phyloP scores from a whole-genome alignment of 2,329 filamentous ascomycete genomes.

The Parastagonospora nodorum region DNA sequence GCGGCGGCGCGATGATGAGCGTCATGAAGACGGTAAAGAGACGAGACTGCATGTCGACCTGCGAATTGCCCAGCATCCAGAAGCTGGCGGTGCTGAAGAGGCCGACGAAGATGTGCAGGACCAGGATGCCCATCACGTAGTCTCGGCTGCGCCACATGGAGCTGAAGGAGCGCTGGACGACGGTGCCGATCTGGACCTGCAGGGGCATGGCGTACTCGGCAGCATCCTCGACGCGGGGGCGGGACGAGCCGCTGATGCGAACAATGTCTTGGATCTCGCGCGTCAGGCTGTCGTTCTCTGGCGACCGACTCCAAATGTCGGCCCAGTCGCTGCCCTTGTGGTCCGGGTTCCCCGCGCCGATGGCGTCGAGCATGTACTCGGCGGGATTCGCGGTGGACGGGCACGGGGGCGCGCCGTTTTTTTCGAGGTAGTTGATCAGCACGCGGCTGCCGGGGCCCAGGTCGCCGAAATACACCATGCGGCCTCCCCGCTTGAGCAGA shows the following conservation, averaged over 20 bases:
- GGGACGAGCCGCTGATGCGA: neutral
- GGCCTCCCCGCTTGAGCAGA: conserved; percentile 72
- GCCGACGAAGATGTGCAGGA: conserved; percentile 26
- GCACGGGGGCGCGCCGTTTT: conserved; percentile 67
- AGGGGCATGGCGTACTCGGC: neutral
- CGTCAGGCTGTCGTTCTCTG: conserved; percentile 11
- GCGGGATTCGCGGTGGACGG: conserved; percentile 72
- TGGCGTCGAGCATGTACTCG: conserved; percentile 72
- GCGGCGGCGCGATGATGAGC: conserved; percentile 48
- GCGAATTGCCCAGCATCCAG: conserved; percentile 29
- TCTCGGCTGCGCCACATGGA: conserved; percentile 5
- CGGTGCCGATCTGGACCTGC: neutral
- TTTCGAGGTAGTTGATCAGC: conserved; percentile 74
- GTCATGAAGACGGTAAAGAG: conserved; percentile 58
- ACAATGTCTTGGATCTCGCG: neutral
- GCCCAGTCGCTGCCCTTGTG: neutral
- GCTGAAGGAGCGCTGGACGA: conserved; percentile 1
- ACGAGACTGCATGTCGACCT: conserved; percentile 48
- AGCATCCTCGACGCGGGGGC: neutral
- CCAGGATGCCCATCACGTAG: conserved; percentile 34
- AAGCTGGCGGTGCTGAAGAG: conserved; percentile 37
- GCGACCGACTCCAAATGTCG: neutral
- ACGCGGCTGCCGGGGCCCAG: conserved; percentile 70
- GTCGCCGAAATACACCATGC: conserved; percentile 78
- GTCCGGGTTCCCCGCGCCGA: neutral